Conservation (phyloP, 495 filamentous ascomycete genomes). For the Penicillium dipodomyicola region DNA sequence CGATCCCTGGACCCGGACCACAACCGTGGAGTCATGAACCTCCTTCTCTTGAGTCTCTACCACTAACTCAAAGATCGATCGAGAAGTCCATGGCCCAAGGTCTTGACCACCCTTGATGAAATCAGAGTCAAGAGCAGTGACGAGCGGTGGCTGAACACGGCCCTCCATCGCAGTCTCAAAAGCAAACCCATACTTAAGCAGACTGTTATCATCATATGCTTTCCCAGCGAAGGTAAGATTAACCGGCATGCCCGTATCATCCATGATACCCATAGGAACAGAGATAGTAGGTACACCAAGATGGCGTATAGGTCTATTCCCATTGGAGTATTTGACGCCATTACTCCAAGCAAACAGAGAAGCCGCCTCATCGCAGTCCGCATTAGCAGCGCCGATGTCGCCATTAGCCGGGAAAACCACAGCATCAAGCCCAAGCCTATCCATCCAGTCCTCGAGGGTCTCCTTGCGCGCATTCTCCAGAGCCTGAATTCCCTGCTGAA, state of each 20-base stretch:
- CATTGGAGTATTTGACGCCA: constrained; percentile 39
- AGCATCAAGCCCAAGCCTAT: constrained; percentile 30
- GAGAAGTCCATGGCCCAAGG: background rate
- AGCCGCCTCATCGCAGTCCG: constrained; percentile 27
- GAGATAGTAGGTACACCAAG: constrained; percentile 38
- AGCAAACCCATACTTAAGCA: constrained; percentile 33
- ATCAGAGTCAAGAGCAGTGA: constrained; percentile 32
- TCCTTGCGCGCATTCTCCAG: constrained; percentile 33
- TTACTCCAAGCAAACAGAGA: constrained; percentile 35
- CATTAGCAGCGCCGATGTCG: constrained; percentile 32
- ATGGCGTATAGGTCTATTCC: constrained; percentile 36
- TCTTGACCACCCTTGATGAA: constrained; percentile 1
- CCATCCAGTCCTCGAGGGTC: constrained; percentile 38
- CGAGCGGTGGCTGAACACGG: constrained; percentile 24
- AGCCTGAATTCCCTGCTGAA: constrained; percentile 29
- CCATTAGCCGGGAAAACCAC: constrained; percentile 38
- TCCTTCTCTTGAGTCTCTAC: constrained; percentile 25
- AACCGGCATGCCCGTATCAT: constrained; percentile 36
- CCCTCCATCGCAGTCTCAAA: constrained; percentile 31
- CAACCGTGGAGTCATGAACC: constrained; percentile 19
- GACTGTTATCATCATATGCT: constrained; percentile 32
- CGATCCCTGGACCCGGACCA: constrained; percentile 22
- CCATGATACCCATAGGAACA: constrained; percentile 40
- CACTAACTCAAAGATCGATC: constrained; percentile 11
- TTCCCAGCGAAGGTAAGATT: constrained; percentile 39